Evolutionary conservation across 495 filamentous ascomycete genomes (phyloP).

Genomic region (Sphaerosporella brunnea): DNA sequence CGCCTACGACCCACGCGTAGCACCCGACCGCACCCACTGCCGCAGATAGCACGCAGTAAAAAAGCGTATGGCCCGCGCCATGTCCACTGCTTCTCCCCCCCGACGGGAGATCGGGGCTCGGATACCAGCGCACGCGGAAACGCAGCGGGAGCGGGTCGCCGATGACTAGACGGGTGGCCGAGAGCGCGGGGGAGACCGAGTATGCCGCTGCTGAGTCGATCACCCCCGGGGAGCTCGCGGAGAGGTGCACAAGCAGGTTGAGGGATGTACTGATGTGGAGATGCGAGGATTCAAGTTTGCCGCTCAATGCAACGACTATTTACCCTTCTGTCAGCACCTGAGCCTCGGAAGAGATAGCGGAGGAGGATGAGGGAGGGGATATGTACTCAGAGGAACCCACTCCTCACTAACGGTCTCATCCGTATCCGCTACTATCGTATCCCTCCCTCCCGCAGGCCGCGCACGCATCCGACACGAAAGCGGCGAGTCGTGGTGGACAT

Average conservation of each 20-base stretch:
- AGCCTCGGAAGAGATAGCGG: background rate
- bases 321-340: background rate
- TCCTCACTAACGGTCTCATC: constrained; percentile 24
- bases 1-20: constrained; percentile 26
- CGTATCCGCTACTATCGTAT: constrained; percentile 10
- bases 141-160: constrained; percentile 67
- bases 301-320: constrained; percentile 64
- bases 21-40: constrained; percentile 30
- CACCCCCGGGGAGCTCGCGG: constrained; percentile 36
- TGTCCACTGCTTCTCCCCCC: constrained; percentile 32
- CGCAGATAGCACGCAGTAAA: constrained; percentile 25
- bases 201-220: constrained; percentile 77
- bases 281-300: constrained; percentile 73
- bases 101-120: constrained; percentile 46
- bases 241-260: constrained; percentile 35
- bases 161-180: constrained; percentile 53
- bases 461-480: constrained; percentile 82
- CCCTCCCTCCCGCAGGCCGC: constrained; percentile 36
- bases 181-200: constrained; percentile 51
- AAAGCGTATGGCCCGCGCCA: constrained; percentile 9
- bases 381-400: constrained; percentile 36
- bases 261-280: constrained; percentile 78
- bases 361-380: background rate
- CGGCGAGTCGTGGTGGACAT: constrained; percentile 90
- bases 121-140: constrained; percentile 75